These are phyloP conservation scores for Podaxis sp. DNA, from an alignment of 768 basidiomycete genomes.

Conservation along the genomic window DNA sequence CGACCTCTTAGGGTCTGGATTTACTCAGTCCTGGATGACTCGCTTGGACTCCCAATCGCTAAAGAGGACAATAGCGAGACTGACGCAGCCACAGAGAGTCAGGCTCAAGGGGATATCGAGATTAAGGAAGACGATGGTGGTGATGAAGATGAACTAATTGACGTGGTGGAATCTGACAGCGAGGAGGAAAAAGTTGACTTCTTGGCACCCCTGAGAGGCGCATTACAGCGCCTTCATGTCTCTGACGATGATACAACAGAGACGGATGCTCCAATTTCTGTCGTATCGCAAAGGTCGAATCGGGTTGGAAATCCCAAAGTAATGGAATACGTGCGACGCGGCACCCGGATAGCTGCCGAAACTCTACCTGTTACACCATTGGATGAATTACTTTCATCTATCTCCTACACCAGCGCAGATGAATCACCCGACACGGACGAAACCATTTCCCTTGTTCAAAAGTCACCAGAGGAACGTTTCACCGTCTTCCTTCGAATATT, in stretches of 20 bases:
- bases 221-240: slow-evolving; percentile 55
- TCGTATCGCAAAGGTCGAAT: slow-evolving; percentile 30
- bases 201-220: slow-evolving; percentile 69
- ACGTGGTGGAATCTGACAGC: slow-evolving; percentile 64
- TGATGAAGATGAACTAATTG: slow-evolving; percentile 63
- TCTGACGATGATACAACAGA: slow-evolving; percentile 33
- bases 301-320: slow-evolving; percentile 28
- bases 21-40: slow-evolving; percentile 68
- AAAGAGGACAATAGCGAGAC: not conserved
- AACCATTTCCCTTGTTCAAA: slow-evolving; percentile 42
- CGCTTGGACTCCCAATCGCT: slow-evolving; percentile 57
- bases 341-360: slow-evolving; percentile 62
- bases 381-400: slow-evolving; percentile 42
- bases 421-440: slow-evolving; percentile 32
- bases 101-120: slow-evolving; percentile 16
- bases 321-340: slow-evolving; percentile 68
- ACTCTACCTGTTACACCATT: slow-evolving; percentile 52
- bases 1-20: slow-evolving; percentile 63
- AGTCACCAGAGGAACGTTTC: slow-evolving; percentile 51
- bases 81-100: not conserved
- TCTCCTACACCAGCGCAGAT: slow-evolving; percentile 22
- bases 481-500: slow-evolving; percentile 56
- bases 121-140: slow-evolving; percentile 31
- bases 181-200: slow-evolving; percentile 54
- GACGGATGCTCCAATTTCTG: slow-evolving; percentile 32